Conservation (phyloP, 75 land plant genomes). For the Larix kaempferi region DNA sequence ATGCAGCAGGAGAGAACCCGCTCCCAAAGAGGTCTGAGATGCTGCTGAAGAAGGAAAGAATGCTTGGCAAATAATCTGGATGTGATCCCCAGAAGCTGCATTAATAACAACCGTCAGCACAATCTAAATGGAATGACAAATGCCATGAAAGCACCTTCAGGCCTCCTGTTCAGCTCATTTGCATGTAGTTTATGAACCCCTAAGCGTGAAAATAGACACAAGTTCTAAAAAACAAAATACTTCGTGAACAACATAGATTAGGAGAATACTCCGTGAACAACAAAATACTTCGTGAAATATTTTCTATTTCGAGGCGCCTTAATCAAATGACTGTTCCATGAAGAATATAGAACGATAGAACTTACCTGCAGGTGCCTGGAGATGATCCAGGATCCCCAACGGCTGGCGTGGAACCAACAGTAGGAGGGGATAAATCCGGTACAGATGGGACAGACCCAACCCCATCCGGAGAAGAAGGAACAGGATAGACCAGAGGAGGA, state of each 20-base stretch:
- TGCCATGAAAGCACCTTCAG: neutral
- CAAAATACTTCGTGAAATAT: too few species aligned
- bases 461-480: neutral
- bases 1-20: conserved; percentile 18
- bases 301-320: too few species aligned
- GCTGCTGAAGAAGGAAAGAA: conserved; percentile 41
- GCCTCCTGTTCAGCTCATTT: neutral
- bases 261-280: too few species aligned
- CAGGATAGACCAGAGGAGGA: neutral
- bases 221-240: neutral
- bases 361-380: conserved; percentile 55
- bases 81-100: conserved; percentile 53
- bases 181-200: neutral
- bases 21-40: conserved; percentile 28
- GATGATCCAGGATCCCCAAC: neutral
- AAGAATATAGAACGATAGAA: neutral
- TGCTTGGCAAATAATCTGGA: conserved; percentile 29
- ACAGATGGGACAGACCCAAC: neutral
- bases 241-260: too few species aligned
- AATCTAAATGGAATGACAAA: neutral
- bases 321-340: too few species aligned
- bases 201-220: neutral
- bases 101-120: neutral
- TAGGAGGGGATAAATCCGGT: neutral
- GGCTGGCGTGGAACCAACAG: neutral